Percentiles rank a stretch among this genome's conserved stretches.
phyloP scores from a whole-genome alignment of 176 grass and related monocot species.

The Oryza brachyantha region DNA sequence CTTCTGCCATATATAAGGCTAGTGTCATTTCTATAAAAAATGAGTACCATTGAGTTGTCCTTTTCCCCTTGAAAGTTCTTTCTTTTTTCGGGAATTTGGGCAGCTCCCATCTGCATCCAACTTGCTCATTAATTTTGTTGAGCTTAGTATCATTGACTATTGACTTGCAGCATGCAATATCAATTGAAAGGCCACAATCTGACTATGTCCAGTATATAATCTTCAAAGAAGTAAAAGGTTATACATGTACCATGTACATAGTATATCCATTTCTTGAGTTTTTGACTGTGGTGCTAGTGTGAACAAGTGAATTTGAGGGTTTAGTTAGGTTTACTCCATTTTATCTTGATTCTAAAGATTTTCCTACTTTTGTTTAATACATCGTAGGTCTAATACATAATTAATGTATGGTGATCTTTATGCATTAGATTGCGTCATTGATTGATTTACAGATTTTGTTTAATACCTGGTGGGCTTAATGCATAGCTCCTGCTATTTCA shows the following conservation, averaged over 20 bases:
- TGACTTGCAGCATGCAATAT: background rate
- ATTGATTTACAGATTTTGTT: background rate
- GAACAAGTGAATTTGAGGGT: background rate
- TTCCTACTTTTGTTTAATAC: background rate
- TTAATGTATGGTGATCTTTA: background rate
- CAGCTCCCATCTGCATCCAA: too few relatives aligned
- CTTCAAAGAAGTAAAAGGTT: background rate
- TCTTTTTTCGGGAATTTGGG: background rate
- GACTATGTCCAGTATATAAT: background rate
- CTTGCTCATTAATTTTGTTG: too few relatives aligned
- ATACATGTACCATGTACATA: background rate
- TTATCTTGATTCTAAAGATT: background rate
- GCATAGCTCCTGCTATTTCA: background rate
- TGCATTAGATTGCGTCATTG: background rate
- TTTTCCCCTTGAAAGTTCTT: background rate
- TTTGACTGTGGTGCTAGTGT: background rate
- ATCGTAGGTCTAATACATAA: background rate
- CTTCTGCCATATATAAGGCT: background rate
- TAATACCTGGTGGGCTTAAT: background rate
- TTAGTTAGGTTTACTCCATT: background rate
- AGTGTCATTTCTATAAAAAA: too few relatives aligned
- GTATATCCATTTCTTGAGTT: background rate
- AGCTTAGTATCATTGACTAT: background rate
- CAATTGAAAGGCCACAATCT: background rate
- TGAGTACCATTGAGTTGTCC: background rate